These are phyloP conservation scores for Acacia melanoxylon DNA, from an alignment of 306 rosid genomes.

Conservation along the genomic window DNA sequence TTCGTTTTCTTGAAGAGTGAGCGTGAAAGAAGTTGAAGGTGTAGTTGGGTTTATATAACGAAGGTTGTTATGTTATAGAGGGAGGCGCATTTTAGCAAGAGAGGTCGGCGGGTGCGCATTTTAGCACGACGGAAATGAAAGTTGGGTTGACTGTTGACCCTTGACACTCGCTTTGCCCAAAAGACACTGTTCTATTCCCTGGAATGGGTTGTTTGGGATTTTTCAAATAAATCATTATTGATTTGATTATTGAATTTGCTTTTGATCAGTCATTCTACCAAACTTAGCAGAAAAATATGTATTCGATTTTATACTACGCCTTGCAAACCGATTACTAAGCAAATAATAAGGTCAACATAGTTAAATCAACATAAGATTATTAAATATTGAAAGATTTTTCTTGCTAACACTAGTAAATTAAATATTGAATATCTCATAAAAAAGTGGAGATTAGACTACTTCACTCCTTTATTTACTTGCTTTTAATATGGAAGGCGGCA, in stretches of 20 bases:
- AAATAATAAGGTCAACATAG: neutral
- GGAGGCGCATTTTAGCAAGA: neutral
- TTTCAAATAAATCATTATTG: neutral
- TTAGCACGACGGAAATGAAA: neutral
- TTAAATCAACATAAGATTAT: conserved; percentile 1
- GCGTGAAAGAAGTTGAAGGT: neutral
- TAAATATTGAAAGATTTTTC: neutral
- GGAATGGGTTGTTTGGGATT: neutral
- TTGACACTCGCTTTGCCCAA: neutral
- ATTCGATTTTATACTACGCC: neutral
- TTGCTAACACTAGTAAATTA: neutral
- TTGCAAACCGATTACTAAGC: neutral
- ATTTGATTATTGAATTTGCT: neutral
- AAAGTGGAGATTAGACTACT: neutral
- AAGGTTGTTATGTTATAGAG: neutral
- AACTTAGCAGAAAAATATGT: conserved; percentile 11
- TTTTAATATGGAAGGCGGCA: neutral
- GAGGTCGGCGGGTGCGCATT: neutral
- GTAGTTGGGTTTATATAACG: conserved; percentile 31
- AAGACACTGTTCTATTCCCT: neutral
- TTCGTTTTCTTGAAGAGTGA: neutral
- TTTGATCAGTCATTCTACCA: neutral
- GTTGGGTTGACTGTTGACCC: neutral
- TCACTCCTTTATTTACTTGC: neutral
- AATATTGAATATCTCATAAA: neutral